Base-by-base conservation (phyloP, 1,284 basidiomycete genomes). In the Pisolithus thermaeus region DNA sequence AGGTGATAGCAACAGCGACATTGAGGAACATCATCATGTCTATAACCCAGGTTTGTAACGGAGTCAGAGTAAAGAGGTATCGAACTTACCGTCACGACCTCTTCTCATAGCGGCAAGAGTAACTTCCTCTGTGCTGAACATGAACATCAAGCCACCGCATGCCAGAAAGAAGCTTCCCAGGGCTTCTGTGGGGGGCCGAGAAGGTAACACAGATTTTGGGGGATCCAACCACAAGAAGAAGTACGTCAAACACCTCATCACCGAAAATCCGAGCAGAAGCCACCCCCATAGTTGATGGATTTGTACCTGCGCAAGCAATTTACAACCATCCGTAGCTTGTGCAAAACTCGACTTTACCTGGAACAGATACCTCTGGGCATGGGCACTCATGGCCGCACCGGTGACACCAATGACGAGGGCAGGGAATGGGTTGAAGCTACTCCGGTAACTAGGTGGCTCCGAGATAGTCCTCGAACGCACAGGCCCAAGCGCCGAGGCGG, bases 301-400 rank as follows among this genome's bases (percentile, higher is more conserved):
- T 66, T 91, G 81, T 41, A 95, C 86, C 79, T 86, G 61, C 61
- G 23, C 11, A 12, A 27, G 50, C 30, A 52, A 27, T 39, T 42
- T 20, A 37, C 49, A 7, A 27, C 58, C 30, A 55, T 46, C 51
- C 36, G 52, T 9, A 42, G 40, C 37, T 39, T 12, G 37, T 51
- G 50, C 1, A 7, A 14, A 20, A 23, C 23, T 30, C 5, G 23
- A 56, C 14, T 69, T 46, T 59, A 81, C 85, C 72, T 92, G 88
- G 73, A 94, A 94, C 39, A 87, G 65, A 70, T 97, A 97, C 20
- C 83, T 81, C 70, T 98, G 95, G 56, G 84, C 82, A 67, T 98
- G 95, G 0, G 92, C 92, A n/a, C 90, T 83, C 96, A 98, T 98
- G 1, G 92, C 95, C 4, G 90, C 79, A 32, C 96, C 95, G 3